Conservation (phyloP, 1,284 basidiomycete species). For the Dichomitus squalens region DNA sequence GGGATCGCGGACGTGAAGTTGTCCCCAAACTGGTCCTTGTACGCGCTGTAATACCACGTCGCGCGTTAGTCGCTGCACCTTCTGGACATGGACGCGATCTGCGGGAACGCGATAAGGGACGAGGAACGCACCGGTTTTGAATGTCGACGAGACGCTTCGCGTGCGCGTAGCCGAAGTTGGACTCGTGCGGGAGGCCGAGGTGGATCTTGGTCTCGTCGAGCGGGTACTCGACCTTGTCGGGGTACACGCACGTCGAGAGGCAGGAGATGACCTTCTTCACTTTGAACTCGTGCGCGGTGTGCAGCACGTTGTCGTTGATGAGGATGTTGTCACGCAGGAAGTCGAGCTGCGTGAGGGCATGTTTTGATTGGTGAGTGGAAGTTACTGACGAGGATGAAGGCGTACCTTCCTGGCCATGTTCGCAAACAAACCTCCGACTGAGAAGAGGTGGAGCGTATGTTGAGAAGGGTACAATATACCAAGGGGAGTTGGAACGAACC, state of each 20-base stretch:
- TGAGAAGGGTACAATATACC: background rate
- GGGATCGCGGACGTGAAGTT: slow-evolving; percentile 93
- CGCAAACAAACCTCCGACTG: slow-evolving; percentile 88
- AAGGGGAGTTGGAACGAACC: slow-evolving; percentile 49
- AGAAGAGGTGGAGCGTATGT: background rate
- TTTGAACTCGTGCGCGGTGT: slow-evolving; percentile 66
- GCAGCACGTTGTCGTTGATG: slow-evolving; percentile 90
- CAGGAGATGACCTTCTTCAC: slow-evolving; percentile 81
- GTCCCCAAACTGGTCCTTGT: slow-evolving; percentile 88
- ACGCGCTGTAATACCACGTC: slow-evolving; percentile 60
- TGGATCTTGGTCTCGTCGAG: slow-evolving; percentile 91
- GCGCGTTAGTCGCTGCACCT: background rate
- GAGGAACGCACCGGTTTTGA: slow-evolving; percentile 75
- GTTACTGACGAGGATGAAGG: background rate
- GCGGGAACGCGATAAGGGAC: background rate
- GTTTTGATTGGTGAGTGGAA: background rate
- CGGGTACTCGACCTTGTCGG: slow-evolving; percentile 85
- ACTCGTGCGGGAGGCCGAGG: slow-evolving; percentile 83
- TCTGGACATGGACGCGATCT: background rate
- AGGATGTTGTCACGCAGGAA: slow-evolving; percentile 89
- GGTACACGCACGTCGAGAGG: slow-evolving; percentile 88
- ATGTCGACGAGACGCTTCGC: slow-evolving; percentile 94
- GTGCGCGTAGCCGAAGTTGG: slow-evolving; percentile 92
- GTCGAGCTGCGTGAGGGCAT: slow-evolving; percentile 53
- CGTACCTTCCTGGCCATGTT: slow-evolving; percentile 88